These are phyloP conservation scores for Paxillus involutus DNA, from an alignment of 768 basidiomycete genomes.

Conservation along the genomic window DNA sequence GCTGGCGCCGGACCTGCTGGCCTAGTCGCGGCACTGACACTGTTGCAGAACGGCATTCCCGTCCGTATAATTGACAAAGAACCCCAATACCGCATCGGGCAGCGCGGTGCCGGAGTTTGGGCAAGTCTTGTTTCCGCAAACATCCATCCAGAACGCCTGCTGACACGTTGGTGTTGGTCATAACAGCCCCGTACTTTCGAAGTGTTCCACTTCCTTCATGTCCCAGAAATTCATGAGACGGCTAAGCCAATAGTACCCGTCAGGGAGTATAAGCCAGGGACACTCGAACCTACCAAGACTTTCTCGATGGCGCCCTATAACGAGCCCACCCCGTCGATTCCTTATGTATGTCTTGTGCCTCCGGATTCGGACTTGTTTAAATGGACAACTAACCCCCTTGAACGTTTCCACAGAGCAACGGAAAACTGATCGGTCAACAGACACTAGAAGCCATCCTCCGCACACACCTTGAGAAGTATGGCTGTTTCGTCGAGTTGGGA, in stretches of 20 bases:
- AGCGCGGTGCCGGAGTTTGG: slow-evolving; percentile 41
- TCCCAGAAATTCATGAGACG: slow-evolving; percentile 36
- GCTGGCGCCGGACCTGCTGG: slow-evolving; percentile 32
- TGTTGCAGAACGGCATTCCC: slow-evolving; percentile 43
- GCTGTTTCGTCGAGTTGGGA: slow-evolving; percentile 40
- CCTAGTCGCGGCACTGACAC: slow-evolving; percentile 30
- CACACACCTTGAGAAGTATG: slow-evolving; percentile 18
- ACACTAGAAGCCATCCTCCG: slow-evolving; percentile 27
- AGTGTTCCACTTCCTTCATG: slow-evolving; percentile 39
- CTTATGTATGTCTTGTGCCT: slow-evolving; percentile 16
- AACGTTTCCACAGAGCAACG: slow-evolving; percentile 7
- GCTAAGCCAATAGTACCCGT: slow-evolving; percentile 28
- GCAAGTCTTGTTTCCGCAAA: slow-evolving; percentile 18
- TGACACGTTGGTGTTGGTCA: background rate
- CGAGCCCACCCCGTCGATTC: slow-evolving; percentile 25
- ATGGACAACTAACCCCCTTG: too few species aligned
- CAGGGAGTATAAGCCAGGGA: slow-evolving; percentile 33
- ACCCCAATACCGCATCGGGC: slow-evolving; percentile 32
- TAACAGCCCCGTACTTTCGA: slow-evolving; percentile 39
- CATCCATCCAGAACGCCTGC: background rate
- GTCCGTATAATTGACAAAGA: slow-evolving; percentile 54
- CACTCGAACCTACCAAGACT: slow-evolving; percentile 15
- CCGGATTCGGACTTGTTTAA: background rate
- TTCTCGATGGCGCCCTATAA: background rate
- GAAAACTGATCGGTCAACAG: slow-evolving; percentile 23